These are phyloP conservation scores for Melampsora larici-populina DNA, from an alignment of 1,284 basidiomycete species.

Conservation along the genomic window DNA sequence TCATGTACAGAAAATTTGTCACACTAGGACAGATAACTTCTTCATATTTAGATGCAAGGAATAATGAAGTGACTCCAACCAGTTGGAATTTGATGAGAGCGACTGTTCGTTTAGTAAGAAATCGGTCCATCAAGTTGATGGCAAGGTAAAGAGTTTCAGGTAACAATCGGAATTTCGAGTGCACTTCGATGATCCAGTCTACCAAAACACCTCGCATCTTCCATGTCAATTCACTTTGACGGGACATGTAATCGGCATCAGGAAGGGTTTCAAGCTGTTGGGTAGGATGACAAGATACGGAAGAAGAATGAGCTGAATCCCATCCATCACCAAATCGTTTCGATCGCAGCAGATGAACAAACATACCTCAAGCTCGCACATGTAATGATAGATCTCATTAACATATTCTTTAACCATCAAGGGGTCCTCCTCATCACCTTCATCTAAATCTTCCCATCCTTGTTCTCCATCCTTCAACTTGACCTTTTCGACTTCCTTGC, in stretches of 20 bases:
- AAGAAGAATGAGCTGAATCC: conserved; percentile 41
- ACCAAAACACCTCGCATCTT: conserved; percentile 89
- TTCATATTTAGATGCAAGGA: conserved; percentile 91
- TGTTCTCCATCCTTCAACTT: conserved; percentile 51
- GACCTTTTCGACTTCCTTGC: background rate
- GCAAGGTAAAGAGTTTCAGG: conserved; percentile 95
- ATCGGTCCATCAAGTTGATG: conserved; percentile 93
- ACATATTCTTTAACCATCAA: conserved; percentile 97
- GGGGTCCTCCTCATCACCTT: conserved; percentile 89
- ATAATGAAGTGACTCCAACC: conserved; percentile 88
- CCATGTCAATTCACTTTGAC: conserved; percentile 86
- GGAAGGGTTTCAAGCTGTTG: conserved; percentile 67
- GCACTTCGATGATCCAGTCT: conserved; percentile 97
- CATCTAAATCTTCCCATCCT: conserved; percentile 80
- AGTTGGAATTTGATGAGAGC: conserved; percentile 91
- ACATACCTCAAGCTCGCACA: conserved; percentile 67
- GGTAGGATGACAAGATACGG: conserved; percentile 7
- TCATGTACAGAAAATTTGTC: conserved; percentile 79
- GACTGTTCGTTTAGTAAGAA: conserved; percentile 83
- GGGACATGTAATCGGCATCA: conserved; percentile 83
- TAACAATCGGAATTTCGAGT: conserved; percentile 84
- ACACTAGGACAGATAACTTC: conserved; percentile 90
- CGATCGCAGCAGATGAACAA: conserved; percentile 1
- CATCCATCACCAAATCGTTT: background rate
- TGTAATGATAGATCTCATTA: conserved; percentile 86